These are phyloP conservation scores for Wickerhamomyces chaumierensis DNA, from an alignment of 805 yeast genomes.

Conservation along the genomic window DNA sequence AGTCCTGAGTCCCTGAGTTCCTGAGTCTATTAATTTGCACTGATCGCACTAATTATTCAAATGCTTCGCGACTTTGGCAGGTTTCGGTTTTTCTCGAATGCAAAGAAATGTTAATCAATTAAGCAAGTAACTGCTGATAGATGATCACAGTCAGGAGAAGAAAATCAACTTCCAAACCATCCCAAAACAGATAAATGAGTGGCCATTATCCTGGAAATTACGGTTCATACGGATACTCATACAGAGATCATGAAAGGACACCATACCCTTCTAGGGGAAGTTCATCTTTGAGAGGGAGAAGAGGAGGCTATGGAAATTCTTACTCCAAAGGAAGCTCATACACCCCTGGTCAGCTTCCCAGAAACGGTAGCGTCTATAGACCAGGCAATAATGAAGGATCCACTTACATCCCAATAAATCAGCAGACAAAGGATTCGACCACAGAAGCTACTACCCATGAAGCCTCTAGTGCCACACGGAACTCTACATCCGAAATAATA, in stretches of 20 bases:
- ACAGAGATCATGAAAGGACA: neutral
- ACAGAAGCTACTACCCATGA: too few species aligned
- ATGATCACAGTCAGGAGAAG: too few species aligned
- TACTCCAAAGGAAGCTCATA: neutral
- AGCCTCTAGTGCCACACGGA: neutral
- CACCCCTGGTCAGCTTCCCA: neutral
- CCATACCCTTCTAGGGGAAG: neutral
- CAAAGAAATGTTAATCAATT: too few species aligned
- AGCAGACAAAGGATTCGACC: neutral
- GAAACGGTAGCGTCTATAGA: neutral
- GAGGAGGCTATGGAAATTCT: neutral
- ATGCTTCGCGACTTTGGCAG: too few species aligned
- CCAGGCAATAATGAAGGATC: neutral
- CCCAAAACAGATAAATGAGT: neutral
- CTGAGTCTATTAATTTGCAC: too few species aligned
- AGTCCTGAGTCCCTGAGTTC: too few species aligned
- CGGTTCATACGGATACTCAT: neutral
- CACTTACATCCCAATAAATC: neutral
- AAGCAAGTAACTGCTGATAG: too few species aligned
- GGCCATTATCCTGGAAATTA: neutral
- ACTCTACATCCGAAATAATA: too few species aligned
- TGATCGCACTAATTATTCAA: too few species aligned
- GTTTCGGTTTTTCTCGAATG: too few species aligned
- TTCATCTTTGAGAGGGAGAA: neutral
- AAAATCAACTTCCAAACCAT: too few species aligned